Percentiles rank a stretch among this genome's conserved stretches.
phyloP scores from a whole-genome alignment of 1,139 yeast genomes.

The Yamadazyma kanchanaburiensis region DNA sequence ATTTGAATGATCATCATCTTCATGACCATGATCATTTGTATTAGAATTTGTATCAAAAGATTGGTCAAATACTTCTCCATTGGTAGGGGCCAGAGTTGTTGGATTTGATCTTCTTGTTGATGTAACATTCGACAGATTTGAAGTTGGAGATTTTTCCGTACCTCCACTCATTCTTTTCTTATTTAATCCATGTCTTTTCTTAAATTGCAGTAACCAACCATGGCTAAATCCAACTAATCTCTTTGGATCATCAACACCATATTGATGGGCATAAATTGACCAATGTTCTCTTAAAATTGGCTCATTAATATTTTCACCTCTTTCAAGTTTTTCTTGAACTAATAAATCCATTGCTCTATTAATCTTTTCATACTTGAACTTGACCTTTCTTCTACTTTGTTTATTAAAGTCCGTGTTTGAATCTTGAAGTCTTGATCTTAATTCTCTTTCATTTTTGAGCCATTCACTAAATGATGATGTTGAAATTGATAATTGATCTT shows the following conservation, averaged over 20 bases:
- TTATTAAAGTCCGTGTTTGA: slow-evolving; percentile 37
- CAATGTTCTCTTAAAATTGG: slow-evolving; percentile 55
- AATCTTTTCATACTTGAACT: slow-evolving; percentile 54
- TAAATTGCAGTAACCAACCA: slow-evolving; percentile 61
- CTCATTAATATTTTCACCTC: slow-evolving; percentile 49
- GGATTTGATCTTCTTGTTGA: too few species aligned
- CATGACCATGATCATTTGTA: slow-evolving; percentile 3
- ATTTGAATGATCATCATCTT: slow-evolving; percentile 8
- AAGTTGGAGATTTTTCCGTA: too few species aligned
- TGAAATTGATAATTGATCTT: slow-evolving; percentile 47
- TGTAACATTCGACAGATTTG: too few species aligned
- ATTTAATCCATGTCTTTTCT: slow-evolving; percentile 53
- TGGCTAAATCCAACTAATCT: slow-evolving; percentile 52
- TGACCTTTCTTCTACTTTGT: slow-evolving; percentile 44
- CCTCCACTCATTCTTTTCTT: slow-evolving; percentile 34
- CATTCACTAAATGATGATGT: slow-evolving; percentile 60
- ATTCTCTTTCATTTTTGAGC: slow-evolving; percentile 51
- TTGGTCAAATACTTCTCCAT: slow-evolving; percentile 14
- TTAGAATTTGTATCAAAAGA: slow-evolving; percentile 11
- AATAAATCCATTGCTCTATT: slow-evolving; percentile 56
- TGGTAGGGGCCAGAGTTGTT: too few species aligned
- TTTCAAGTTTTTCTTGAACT: slow-evolving; percentile 42
- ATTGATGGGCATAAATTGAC: slow-evolving; percentile 52
- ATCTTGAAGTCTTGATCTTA: slow-evolving; percentile 38
- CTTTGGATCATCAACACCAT: slow-evolving; percentile 60